Conservation (phyloP, 129 eudicot genomes). For the Lactuca sativa region DNA sequence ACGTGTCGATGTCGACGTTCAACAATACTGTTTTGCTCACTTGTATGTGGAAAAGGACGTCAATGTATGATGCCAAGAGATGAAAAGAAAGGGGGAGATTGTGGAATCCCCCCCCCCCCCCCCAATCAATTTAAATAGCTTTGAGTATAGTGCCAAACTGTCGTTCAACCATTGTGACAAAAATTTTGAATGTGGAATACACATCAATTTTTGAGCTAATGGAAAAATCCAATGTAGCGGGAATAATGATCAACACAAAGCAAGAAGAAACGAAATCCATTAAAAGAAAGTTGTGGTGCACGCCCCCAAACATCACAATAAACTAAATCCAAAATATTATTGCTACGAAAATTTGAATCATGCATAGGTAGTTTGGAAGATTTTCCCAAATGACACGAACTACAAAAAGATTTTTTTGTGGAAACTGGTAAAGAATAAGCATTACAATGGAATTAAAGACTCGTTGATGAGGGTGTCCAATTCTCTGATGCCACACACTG, state of each 20-base stretch:
- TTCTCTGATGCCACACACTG: too few species aligned
- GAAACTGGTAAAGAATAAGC: not conserved
- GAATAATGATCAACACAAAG: conserved; percentile 7
- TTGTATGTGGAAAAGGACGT: too few species aligned
- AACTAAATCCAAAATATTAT: not conserved
- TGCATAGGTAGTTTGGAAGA: not conserved
- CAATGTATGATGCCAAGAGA: too few species aligned
- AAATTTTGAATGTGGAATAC: not conserved
- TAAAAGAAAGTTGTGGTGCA: not conserved
- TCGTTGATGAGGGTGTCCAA: not conserved
- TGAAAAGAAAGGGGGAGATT: too few species aligned
- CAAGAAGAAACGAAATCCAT: not conserved
- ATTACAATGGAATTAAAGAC: not conserved
- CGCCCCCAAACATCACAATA: not conserved
- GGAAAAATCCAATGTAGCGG: conserved; percentile 1
- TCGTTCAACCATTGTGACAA: too few species aligned
- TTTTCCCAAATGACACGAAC: not conserved
- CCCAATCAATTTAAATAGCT: not conserved
- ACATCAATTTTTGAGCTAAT: not conserved
- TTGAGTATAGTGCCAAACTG: too few species aligned
- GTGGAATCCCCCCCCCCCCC: too few species aligned
- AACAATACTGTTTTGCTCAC: too few species aligned
- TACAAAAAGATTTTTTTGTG: not conserved
- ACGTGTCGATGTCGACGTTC: too few species aligned
- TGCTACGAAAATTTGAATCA: not conserved